Conservation (phyloP, 768 basidiomycete species). For the Suillus paluster region DNA sequence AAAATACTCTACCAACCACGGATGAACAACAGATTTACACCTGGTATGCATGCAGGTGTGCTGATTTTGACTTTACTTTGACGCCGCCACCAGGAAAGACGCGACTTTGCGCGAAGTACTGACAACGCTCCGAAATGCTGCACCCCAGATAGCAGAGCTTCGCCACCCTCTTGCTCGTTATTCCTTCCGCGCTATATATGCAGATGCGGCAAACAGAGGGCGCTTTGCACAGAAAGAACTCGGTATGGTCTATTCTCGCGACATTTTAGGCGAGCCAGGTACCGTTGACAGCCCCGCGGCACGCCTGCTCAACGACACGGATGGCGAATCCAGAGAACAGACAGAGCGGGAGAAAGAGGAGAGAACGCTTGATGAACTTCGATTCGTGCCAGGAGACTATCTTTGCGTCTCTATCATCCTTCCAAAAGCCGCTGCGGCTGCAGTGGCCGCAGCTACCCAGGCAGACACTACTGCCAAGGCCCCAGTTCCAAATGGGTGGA, state of each 20-base stretch:
- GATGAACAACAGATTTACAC: slow-evolving; percentile 86
- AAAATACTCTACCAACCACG: slow-evolving; percentile 72
- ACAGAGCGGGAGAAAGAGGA: slow-evolving; percentile 62
- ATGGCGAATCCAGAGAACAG: slow-evolving; percentile 33
- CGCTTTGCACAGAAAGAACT: slow-evolving; percentile 78
- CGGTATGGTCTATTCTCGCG: slow-evolving; percentile 81
- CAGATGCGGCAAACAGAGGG: slow-evolving; percentile 73
- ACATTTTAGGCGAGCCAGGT: slow-evolving; percentile 83
- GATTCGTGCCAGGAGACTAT: slow-evolving; percentile 83
- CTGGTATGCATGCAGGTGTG: slow-evolving; percentile 51
- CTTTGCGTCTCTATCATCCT: slow-evolving; percentile 75
- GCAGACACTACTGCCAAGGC: slow-evolving; percentile 47
- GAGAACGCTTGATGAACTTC: slow-evolving; percentile 76
- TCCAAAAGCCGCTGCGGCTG: slow-evolving; percentile 59
- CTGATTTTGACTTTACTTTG: background rate
- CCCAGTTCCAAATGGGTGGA: slow-evolving; percentile 42
- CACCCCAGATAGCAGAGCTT: slow-evolving; percentile 71
- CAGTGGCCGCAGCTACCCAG: slow-evolving; percentile 48
- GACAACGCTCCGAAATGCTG: slow-evolving; percentile 73
- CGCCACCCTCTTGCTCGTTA: slow-evolving; percentile 83
- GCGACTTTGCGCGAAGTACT: slow-evolving; percentile 80
- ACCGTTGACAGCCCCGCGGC: slow-evolving; percentile 59
- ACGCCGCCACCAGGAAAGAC: slow-evolving; percentile 63
- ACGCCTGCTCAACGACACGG: slow-evolving; percentile 58
- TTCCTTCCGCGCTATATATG: slow-evolving; percentile 79